These are phyloP conservation scores for Linderina pennispora DNA, from an alignment of 192 early-diverging fungal genomes.

Conservation along the genomic window DNA sequence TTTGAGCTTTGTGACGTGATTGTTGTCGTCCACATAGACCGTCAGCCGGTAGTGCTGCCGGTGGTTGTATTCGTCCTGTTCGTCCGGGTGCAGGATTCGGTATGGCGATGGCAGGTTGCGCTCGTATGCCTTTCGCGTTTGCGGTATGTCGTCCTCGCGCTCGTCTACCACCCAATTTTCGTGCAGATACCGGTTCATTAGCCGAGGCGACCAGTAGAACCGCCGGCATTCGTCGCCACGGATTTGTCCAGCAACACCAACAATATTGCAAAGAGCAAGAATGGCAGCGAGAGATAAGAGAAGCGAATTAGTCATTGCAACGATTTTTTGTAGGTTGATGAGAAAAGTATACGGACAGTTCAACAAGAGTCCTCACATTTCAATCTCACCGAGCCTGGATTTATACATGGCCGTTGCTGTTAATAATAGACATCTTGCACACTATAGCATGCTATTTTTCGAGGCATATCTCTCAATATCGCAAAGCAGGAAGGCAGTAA, in stretches of 20 bases:
- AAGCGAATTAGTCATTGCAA: neutral
- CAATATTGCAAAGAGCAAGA: conserved; percentile 1
- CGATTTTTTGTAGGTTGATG: too few species aligned
- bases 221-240: conserved; percentile 39
- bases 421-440: too few species aligned
- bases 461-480: too few species aligned
- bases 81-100: conserved; percentile 24
- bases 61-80: conserved; percentile 41
- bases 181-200: conserved; percentile 46
- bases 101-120: conserved; percentile 40
- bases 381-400: too few species aligned
- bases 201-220: conserved; percentile 44
- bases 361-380: too few species aligned
- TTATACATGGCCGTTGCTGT: too few species aligned
- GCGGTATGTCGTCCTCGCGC: conserved; percentile 26
- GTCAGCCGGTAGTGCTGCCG: conserved; percentile 41
- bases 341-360: too few species aligned
- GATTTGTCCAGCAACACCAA: conserved; percentile 17
- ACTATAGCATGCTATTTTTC: too few species aligned
- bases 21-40: conserved; percentile 36
- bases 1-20: conserved; percentile 45
- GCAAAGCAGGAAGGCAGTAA: too few species aligned
- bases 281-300: conserved; percentile 1
- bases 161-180: conserved; percentile 38
- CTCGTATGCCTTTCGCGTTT: conserved; percentile 21